Evolutionary conservation across 148 eudicot genomes (phyloP), one percentile per base, ranked within the genome.

Genomic region (Rhododendron vialii): DNA sequence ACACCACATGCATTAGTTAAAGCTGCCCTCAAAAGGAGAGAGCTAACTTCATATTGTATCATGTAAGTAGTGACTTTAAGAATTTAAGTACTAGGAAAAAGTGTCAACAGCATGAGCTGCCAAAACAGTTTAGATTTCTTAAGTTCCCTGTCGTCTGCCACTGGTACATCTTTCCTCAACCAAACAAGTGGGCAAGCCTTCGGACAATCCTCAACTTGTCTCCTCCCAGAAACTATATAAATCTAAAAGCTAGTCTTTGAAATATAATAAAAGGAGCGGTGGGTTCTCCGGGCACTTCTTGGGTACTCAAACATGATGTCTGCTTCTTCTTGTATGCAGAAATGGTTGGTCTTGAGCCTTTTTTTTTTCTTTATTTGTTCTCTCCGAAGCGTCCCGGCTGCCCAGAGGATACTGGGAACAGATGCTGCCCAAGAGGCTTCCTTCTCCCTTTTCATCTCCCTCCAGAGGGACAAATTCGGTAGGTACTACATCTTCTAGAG

Each of bases 401-500:
- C 98, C 96, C 9, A 93, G 89, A 83, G 86, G 91, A 0, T 77
- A 80, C 50, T 97, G 91, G 91, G 95, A 94, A 38, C 99, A 97
- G 84, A 97, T 97, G 98, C 90, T 95, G 75, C 99, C 99, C 15
- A 97, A 97, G 87, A 93, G 89, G 88, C 80, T 90, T 78, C 98
- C 94, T 63, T n/a, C n/a, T n/a, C n/a, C n/a, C n/a, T n/a, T n/a
- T n/a, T n/a, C n/a, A n/a, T n/a, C n/a, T n/a, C n/a, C n/a, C n/a
- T n/a, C n/a, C n/a, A n/a, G n/a, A n/a, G n/a, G n/a, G n/a, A n/a
- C n/a, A n/a, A n/a, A n/a, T n/a, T n/a, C n/a, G n/a, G n/a, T n/a
- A n/a, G n/a, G n/a, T n/a, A n/a, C n/a, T n/a, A n/a, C n/a, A n/a
- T n/a, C n/a, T n/a, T n/a, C n/a, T n/a, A n/a, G n/a, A n/a, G n/a